Conservation (phyloP, 1,284 basidiomycete genomes). For the Sporisorium reilianum region DNA sequence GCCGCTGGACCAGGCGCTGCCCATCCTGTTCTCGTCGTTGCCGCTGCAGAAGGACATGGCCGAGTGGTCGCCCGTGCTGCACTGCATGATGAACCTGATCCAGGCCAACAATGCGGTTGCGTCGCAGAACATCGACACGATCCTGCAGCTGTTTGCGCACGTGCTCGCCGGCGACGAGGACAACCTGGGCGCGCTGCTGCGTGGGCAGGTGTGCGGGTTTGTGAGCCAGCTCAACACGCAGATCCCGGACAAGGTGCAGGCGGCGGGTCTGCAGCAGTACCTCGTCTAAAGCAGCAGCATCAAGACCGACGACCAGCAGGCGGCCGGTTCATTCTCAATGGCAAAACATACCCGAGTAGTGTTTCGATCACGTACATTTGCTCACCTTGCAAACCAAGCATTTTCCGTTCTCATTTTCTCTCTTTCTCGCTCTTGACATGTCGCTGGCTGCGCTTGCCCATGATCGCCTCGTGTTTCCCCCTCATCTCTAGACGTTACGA, state of each 20-base stretch:
- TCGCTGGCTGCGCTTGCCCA: neutral
- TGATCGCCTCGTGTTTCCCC: conserved; percentile 1
- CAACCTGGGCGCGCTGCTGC: conserved; percentile 71
- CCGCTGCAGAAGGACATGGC: conserved; percentile 89
- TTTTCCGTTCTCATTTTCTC: conserved; percentile 1
- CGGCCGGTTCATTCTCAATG: conserved; percentile 8
- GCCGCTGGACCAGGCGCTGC: conserved; percentile 87
- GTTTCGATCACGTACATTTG: conserved; percentile 36
- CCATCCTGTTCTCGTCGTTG: conserved; percentile 83
- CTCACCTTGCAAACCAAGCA: conserved; percentile 30
- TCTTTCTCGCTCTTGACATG: conserved; percentile 22
- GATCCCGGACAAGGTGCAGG: conserved; percentile 80
- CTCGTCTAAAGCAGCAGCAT: conserved; percentile 66
- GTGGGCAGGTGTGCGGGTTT: conserved; percentile 72
- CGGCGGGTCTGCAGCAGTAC: conserved; percentile 75
- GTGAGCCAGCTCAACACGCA: conserved; percentile 80
- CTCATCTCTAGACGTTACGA: conserved; percentile 29
- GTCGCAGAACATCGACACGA: conserved; percentile 81
- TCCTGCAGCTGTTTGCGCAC: conserved; percentile 84
- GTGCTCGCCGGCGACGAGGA: conserved; percentile 75
- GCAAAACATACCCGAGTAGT: conserved; percentile 57
- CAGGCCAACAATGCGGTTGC: conserved; percentile 77
- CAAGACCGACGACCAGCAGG: neutral
- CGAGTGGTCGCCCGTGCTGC: conserved; percentile 79
- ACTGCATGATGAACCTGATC: conserved; percentile 89